Evolutionary conservation across 1,139 yeast genomes (phyloP).

Genomic region (Zygoascus hellenicus): DNA sequence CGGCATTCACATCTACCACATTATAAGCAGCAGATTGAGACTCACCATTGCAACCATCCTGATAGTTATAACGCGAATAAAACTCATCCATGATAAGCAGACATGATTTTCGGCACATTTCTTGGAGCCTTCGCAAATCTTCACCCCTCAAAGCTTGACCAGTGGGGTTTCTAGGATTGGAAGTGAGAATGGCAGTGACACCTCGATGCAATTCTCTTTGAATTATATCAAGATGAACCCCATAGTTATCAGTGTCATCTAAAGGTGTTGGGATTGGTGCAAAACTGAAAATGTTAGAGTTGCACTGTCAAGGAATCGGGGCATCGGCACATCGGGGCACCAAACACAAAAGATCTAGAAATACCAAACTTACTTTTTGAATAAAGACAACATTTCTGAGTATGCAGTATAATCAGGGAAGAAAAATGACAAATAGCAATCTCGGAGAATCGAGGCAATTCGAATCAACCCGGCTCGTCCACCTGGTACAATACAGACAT

Average conservation of each 20-base stretch:
- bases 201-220: conserved; percentile 55
- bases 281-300: conserved; percentile 29
- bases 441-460: conserved; percentile 59
- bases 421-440: conserved; percentile 57
- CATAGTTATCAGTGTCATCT: conserved; percentile 55
- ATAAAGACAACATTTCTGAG: conserved; percentile 64
- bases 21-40: conserved; percentile 52
- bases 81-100: conserved; percentile 64
- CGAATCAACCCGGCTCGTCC: conserved; percentile 66
- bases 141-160: conserved; percentile 52
- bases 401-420: conserved; percentile 67
- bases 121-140: conserved; percentile 50
- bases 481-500: conserved; percentile 65
- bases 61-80: conserved; percentile 59
- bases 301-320: not conserved
- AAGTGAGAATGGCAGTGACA: conserved; percentile 51
- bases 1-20: conserved; percentile 53
- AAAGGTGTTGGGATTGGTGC: conserved; percentile 65
- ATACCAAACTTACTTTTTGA: conserved; percentile 42
- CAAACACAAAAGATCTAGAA: not conserved
- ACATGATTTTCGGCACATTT: conserved; percentile 53
- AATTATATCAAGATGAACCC: conserved; percentile 52
- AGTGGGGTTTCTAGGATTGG: conserved; percentile 65
- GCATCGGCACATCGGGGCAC: not conserved
- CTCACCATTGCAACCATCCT: conserved; percentile 52